Evolutionary conservation across 495 filamentous ascomycete genomes (phyloP).

Genomic region (Aspergillus incahuasiensis): DNA sequence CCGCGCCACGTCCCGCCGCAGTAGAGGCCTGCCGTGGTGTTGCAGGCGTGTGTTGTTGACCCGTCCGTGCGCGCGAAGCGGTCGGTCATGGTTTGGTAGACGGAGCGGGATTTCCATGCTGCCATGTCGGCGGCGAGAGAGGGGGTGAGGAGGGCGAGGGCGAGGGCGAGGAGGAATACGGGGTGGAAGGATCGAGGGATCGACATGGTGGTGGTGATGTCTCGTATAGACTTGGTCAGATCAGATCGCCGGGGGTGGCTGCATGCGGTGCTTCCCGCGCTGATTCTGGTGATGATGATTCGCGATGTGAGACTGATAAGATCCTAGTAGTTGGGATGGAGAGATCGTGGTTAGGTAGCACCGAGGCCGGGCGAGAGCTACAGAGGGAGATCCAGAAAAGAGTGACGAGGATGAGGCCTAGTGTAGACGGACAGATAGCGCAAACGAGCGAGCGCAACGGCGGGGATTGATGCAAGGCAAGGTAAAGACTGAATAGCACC

Average conservation of each 20-base stretch:
- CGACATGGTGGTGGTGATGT: conserved; percentile 3
- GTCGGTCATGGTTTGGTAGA: conserved; percentile 46
- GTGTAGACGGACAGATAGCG: background rate
- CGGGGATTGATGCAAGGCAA: too few relatives aligned
- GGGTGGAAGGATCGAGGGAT: background rate
- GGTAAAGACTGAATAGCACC: background rate
- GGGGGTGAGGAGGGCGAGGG: background rate
- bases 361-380: background rate
- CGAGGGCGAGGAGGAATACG: background rate
- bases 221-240: background rate
- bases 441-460: background rate
- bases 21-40: conserved; percentile 44
- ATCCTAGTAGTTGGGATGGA: too few relatives aligned
- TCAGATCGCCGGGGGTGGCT: background rate
- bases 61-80: conserved; percentile 60
- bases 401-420: background rate
- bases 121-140: conserved; percentile 3
- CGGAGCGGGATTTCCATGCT: conserved; percentile 12
- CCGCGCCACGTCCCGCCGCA: conserved; percentile 68
- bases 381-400: background rate
- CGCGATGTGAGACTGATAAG: too few relatives aligned
- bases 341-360: background rate
- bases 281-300: too few relatives aligned
- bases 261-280: too few relatives aligned
- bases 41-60: conserved; percentile 42